phyloP scores from a whole-genome alignment of 2,329 filamentous ascomycete genomes.

The Fusarium veterinarium region DNA sequence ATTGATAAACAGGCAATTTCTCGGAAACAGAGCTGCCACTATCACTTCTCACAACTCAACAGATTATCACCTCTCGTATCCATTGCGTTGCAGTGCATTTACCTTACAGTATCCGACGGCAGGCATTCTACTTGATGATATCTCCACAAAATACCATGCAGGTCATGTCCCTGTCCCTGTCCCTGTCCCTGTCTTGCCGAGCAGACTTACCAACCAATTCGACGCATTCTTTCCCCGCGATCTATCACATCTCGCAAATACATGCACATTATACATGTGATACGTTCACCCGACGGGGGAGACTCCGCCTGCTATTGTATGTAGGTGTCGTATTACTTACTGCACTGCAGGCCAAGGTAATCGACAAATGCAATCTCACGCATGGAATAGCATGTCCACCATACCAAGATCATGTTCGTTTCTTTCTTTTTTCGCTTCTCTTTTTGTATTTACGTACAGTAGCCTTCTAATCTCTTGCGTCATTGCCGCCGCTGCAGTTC shows the following conservation, averaged over 20 bases:
- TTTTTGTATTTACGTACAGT: constrained; percentile 1
- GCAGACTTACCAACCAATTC: constrained; percentile 5
- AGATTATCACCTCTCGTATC: background rate
- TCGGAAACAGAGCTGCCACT: constrained; percentile 1
- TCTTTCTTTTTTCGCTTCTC: constrained; percentile 3
- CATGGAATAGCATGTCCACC: background rate
- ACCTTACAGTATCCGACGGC: background rate
- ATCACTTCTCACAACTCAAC: background rate
- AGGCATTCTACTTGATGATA: background rate
- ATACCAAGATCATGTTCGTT: background rate
- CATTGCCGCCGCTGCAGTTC: constrained; percentile 3
- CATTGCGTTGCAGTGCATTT: background rate
- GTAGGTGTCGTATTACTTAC: background rate
- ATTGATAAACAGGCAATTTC: background rate
- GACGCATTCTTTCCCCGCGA: constrained; percentile 23
- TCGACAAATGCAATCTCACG: constrained; percentile 1
- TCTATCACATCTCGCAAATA: constrained; percentile 35
- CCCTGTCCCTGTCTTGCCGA: background rate
- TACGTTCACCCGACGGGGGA: background rate
- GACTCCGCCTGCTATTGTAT: background rate
- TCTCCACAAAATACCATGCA: background rate
- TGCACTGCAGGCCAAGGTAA: background rate
- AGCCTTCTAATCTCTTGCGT: background rate
- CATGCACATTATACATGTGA: background rate
- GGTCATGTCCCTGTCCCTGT: background rate